phyloP scores from a whole-genome alignment of 371 early-diverging fungal genomes.

The Rhizopus sp. region DNA sequence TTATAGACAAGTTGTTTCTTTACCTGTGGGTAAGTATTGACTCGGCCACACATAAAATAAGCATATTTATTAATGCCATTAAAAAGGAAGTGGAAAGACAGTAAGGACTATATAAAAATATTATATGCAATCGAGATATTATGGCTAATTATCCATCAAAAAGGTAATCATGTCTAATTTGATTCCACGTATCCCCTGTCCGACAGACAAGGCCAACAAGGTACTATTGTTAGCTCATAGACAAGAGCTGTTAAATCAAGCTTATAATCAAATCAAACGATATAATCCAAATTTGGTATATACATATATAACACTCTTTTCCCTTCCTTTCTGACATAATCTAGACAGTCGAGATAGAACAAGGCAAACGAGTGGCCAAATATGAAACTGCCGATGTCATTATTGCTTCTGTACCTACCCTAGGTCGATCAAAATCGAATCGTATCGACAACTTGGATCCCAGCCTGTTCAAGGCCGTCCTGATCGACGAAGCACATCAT shows the following conservation, averaged over 20 bases:
- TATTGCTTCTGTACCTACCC: constrained; percentile 78
- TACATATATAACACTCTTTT: not conserved
- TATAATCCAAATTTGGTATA: constrained; percentile 58
- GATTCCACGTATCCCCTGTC: constrained; percentile 66
- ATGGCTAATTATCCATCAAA: not conserved
- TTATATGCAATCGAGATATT: not conserved
- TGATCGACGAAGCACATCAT: constrained; percentile 96
- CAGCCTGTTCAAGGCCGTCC: constrained; percentile 76
- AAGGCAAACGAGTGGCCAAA: constrained; percentile 58
- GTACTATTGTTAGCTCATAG: constrained; percentile 86
- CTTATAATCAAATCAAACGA: constrained; percentile 62
- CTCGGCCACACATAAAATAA: not conserved
- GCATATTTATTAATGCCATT: constrained; percentile 10
- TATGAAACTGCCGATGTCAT: constrained; percentile 68
- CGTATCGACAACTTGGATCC: constrained; percentile 75
- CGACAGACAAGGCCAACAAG: constrained; percentile 69
- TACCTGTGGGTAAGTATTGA: constrained; percentile 69
- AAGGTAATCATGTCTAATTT: constrained; percentile 85
- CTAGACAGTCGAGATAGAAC: constrained; percentile 67
- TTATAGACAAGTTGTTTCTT: constrained; percentile 74
- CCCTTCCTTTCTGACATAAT: not conserved
- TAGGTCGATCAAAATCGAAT: constrained; percentile 54
- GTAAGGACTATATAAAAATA: constrained; percentile 40
- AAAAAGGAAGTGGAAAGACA: constrained; percentile 86
- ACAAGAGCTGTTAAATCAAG: constrained; percentile 84